Base-by-base conservation (phyloP, 164 flowering plant genomes). In the Liquidambar formosana region DNA sequence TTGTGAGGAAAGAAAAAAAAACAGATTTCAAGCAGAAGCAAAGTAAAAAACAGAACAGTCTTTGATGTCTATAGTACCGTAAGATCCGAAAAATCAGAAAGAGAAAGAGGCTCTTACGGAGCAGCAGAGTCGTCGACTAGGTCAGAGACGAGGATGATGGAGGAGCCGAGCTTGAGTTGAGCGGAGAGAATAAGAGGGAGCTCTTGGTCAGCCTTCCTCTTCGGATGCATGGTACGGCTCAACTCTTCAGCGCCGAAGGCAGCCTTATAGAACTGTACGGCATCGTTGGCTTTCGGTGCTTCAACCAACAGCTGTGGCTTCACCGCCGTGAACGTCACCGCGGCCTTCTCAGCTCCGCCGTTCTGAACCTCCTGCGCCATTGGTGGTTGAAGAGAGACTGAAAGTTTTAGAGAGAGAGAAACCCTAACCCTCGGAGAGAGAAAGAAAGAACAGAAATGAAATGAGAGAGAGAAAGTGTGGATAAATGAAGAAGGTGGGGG, bases 171-270 rank as follows among this genome's bases (percentile, higher is more conserved):
- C 81, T 84, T 78, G 52, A 92, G 89, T 68, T 88, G 83, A 66
- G 92, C 89, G 8, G 80, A 77, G 78, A 82, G 76, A 33, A 89
- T 68, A 68, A 79, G 88, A 69, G 97, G 97, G 62, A 73, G 78
- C 73, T 92, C 97, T 63, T 89, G 93, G 12, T 92, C 97, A 1
- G 95, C 95, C 83, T 92, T 92, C 64, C 95, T 84, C 82, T 92
- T 90, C 10, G 91, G 86, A 54, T 90, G 81, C 33, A 74, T 47
- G 21, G 71, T 68, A 21, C 94, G 89, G 64, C 79, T 77, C 43
- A 84, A 61, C 80, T 90, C 97, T 70, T 86, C 94, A 3, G 95
- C 95, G 0, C 91, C 94, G 57, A 92, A 92, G 18, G 92, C 97
- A 13, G 85, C 62, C 81, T 88, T 92, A 87, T 85, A 90, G 81